These are phyloP conservation scores for Tuber indicum DNA, from an alignment of 495 filamentous ascomycete species.

Conservation along the genomic window DNA sequence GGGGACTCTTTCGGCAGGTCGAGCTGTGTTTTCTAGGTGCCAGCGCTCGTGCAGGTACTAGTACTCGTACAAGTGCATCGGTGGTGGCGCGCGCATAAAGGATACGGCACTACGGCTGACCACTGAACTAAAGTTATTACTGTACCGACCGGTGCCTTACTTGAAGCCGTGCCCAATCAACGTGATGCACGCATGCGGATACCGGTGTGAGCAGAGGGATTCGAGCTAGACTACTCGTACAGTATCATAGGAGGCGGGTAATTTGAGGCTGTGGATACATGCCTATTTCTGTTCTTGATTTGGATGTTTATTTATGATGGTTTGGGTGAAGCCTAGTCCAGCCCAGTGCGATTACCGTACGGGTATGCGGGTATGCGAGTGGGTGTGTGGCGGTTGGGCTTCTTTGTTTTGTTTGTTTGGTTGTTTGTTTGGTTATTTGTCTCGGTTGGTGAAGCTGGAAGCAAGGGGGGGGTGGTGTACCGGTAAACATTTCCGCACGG, in stretches of 20 bases:
- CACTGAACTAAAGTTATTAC: no score
- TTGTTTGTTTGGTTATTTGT: neutral
- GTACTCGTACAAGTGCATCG: no score
- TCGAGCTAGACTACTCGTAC: neutral
- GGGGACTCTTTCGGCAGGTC: neutral
- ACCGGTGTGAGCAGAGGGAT: neutral
- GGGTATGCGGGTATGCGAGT: neutral
- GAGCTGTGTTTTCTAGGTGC: no score
- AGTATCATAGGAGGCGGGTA: neutral
- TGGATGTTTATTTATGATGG: neutral
- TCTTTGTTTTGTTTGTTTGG: no score
- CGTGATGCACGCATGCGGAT: neutral
- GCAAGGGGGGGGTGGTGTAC: no score
- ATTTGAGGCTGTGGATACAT: conserved; percentile 11
- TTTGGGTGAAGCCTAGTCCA: neutral
- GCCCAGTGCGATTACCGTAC: no score
- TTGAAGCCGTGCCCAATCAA: neutral
- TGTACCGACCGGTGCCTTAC: no score
- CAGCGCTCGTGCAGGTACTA: no score
- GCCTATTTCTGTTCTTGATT: neutral
- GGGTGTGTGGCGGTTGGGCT: no score
- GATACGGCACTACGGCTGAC: neutral
- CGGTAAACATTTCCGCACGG: neutral
- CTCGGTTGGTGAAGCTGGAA: neutral
- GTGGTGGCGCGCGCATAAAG: neutral